Conservation (phyloP, 1,284 basidiomycete species). For the Cryptococcus wingfieldii region DNA sequence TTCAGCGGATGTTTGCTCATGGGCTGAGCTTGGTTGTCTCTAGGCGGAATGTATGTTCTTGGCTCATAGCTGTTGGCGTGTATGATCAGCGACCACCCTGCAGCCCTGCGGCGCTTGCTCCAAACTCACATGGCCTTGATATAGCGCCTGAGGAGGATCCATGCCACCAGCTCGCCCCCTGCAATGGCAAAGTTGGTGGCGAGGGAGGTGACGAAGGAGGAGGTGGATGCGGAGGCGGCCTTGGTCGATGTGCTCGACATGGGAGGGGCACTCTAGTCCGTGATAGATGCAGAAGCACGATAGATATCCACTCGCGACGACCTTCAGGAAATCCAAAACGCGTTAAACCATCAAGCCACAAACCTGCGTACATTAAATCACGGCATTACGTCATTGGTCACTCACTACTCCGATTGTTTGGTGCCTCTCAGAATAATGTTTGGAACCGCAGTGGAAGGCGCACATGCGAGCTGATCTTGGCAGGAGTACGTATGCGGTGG, state of each 20-base stretch:
- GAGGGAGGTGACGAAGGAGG: conserved; percentile 70
- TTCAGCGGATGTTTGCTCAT: conserved; percentile 28
- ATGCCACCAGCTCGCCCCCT: conserved; percentile 59
- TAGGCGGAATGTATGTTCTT: conserved; percentile 57
- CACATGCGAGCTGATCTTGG: too few relatives aligned
- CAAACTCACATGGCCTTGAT: conserved; percentile 45
- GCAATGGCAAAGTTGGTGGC: conserved; percentile 54
- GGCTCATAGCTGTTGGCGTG: conserved; percentile 61
- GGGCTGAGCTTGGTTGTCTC: conserved; percentile 32
- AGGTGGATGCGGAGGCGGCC: conserved; percentile 40
- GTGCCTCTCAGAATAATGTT: too few relatives aligned
- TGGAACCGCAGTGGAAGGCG: too few relatives aligned
- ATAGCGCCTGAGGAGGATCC: conserved; percentile 55
- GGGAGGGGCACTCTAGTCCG: too few relatives aligned
- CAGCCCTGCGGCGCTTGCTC: too few relatives aligned
- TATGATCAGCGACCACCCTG: too few relatives aligned
- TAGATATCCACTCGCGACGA: too few relatives aligned
- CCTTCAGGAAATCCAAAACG: too few relatives aligned
- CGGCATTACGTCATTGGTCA: neutral
- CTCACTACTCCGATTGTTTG: too few relatives aligned
- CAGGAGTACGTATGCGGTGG: too few relatives aligned
- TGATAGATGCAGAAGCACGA: too few relatives aligned
- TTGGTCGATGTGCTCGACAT: conserved; percentile 10
- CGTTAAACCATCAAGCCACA: neutral
- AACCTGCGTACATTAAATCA: neutral